Base-by-base conservation (phyloP, 345 rosid species). In the Eucalyptus regnans region DNA sequence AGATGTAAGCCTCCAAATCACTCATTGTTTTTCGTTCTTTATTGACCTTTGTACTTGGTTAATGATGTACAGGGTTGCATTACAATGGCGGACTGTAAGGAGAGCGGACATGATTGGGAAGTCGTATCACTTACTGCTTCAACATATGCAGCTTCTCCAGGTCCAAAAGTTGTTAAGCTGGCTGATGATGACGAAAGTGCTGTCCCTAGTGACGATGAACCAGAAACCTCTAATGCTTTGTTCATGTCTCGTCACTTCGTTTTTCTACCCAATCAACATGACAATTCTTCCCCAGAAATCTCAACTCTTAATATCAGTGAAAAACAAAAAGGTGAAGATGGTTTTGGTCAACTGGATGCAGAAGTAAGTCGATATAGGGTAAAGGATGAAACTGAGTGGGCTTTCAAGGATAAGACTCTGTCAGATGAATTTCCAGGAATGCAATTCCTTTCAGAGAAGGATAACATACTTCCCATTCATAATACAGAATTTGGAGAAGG, bases 61-160 rank as follows among this genome's bases (percentile, higher is more conserved):
- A 10, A 76, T 76, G 83, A 10, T 76, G 48, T 37, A 37, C 83
- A 76, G 11, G 83, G 83, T 76, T 37, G 27, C 83, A 11, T 37
- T 37, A 76, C 83, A 37, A 76, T 81, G 79, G 93, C 92, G 87
- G 96, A 90, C 86, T 92, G 89, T 88, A 87, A 58, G 33, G 46
- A 92, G 7, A 96, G 94, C 37, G 97, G 97, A 88, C 95, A 93
- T 85, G 99, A 97, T 87, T 98, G 99, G 99, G 99, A 98, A 93
- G 98, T 98, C 31, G 98, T 98, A 15, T 95, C 98, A 5, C 96
- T 98, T 41, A 96, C 99, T 46, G 98, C 98, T 87, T 98, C 99
- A 18, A 90, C 99, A 41, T 98, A 98, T 90, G 98, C 96, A 90
- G 98, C 99, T 89, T 91, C 98, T 91, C 97, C 99, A 71, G 94